Conservation (phyloP, 768 basidiomycete species). For the Mycena vulgaris region DNA sequence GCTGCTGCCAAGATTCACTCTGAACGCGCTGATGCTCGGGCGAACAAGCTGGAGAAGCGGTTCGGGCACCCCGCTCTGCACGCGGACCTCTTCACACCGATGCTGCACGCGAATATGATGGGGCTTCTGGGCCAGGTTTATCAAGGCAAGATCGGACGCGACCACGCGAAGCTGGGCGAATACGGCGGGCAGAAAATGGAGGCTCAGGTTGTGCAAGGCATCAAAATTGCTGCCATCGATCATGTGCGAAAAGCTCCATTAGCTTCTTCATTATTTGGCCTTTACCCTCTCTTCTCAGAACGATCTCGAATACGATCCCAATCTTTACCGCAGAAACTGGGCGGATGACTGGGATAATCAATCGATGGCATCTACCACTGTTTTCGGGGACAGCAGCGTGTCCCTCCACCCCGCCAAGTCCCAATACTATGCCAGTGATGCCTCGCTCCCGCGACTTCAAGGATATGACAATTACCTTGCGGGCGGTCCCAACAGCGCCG, state of each 20-base stretch:
- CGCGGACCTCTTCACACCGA: conserved; percentile 88
- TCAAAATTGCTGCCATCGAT: conserved; percentile 87
- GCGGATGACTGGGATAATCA: conserved; percentile 94
- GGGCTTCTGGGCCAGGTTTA: conserved; percentile 83
- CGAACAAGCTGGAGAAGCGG: conserved; percentile 87
- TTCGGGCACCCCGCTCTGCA: conserved; percentile 97
- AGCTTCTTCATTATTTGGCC: neutral
- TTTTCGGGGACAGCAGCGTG: conserved; percentile 63
- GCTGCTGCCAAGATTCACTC: conserved; percentile 83
- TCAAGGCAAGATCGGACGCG: conserved; percentile 75
- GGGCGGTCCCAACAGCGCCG: conserved; percentile 56
- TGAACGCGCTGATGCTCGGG: conserved; percentile 78
- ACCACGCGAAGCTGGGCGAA: conserved; percentile 79
- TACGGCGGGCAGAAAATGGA: conserved; percentile 86
- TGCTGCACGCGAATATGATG: conserved; percentile 91
- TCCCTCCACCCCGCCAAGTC: conserved; percentile 60
- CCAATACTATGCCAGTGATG: conserved; percentile 54
- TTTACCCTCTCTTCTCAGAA: conserved; percentile 50
- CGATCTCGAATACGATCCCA: conserved; percentile 89
- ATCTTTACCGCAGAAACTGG: conserved; percentile 81
- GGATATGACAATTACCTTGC: conserved; percentile 75
- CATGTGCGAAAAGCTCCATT: conserved; percentile 62
- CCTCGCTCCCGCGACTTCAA: conserved; percentile 51
- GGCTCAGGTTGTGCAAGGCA: conserved; percentile 81
- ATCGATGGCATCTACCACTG: conserved; percentile 75